Evolutionary conservation across 2,329 filamentous ascomycete species (phyloP).

Genomic region (Chalaropsis thielavioides): DNA sequence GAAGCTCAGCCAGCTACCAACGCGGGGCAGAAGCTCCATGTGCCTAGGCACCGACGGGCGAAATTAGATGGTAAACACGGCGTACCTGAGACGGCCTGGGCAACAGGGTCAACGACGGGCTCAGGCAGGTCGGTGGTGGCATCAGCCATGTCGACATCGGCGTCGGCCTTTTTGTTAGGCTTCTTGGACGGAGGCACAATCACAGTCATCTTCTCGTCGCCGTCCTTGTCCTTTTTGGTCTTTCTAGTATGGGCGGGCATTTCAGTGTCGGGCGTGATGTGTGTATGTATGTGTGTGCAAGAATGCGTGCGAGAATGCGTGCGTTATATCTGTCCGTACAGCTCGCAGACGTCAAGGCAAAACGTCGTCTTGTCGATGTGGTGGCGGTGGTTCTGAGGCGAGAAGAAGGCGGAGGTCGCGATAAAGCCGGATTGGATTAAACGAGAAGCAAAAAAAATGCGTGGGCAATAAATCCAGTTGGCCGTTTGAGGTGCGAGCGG

Average conservation of each 20-base stretch:
- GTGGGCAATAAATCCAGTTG: too few relatives aligned
- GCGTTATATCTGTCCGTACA: too few relatives aligned
- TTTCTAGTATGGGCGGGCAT: slow-evolving; percentile 16
- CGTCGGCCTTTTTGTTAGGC: slow-evolving; percentile 48
- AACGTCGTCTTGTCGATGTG: too few relatives aligned
- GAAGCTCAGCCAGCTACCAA: background rate
- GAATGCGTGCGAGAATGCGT: background rate
- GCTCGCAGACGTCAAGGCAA: too few relatives aligned
- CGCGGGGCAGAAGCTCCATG: background rate
- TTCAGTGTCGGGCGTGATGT: background rate
- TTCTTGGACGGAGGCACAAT: slow-evolving; percentile 63
- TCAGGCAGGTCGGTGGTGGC: slow-evolving; percentile 32
- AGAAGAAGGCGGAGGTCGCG: too few relatives aligned
- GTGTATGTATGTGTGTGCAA: background rate
- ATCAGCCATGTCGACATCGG: slow-evolving; percentile 57
- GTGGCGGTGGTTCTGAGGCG: too few relatives aligned
- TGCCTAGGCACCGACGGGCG: background rate
- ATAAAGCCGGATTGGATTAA: too few relatives aligned
- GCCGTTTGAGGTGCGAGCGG: too few relatives aligned
- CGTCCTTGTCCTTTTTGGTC: slow-evolving; percentile 37
- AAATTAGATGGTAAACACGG: background rate
- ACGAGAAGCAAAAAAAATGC: too few relatives aligned
- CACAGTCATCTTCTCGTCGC: slow-evolving; percentile 67
- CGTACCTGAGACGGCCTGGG: slow-evolving; percentile 47
- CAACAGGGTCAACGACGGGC: slow-evolving; percentile 44